A percentile compares a stretch with the other conserved stretches of the same genome.
These are phyloP conservation scores for Bruguiera parviflora DNA, from an alignment of 345 rosid species.

Conservation along the genomic window DNA sequence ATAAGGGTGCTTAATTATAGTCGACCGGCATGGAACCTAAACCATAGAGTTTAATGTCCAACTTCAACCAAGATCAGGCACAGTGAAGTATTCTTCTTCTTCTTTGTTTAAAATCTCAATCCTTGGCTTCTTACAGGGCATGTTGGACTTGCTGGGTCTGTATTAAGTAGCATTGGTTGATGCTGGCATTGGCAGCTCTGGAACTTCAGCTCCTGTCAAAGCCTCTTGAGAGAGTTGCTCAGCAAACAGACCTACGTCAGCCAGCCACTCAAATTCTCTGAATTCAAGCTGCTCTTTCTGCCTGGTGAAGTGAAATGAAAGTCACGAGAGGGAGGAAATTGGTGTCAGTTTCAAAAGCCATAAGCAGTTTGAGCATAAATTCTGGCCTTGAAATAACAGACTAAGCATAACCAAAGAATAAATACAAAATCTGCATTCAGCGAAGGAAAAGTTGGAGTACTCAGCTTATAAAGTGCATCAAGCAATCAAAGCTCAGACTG, in stretches of 20 bases:
- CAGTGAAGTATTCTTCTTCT: slow-evolving; percentile 75
- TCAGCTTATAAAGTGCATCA: no score
- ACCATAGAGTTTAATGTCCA: background rate
- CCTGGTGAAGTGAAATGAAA: slow-evolving; percentile 2
- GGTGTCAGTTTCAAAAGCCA: no score
- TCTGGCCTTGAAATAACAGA: no score
- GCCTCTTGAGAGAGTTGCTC: slow-evolving; percentile 62
- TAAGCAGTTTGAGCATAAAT: no score
- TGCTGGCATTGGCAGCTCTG: slow-evolving; percentile 59
- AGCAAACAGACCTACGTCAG: slow-evolving; percentile 62
- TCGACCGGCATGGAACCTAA: background rate
- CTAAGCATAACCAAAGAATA: no score
- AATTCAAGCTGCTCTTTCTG: slow-evolving; percentile 80
- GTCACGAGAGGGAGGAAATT: background rate
- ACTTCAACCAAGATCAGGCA: slow-evolving; percentile 77
- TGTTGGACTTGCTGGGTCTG: slow-evolving; percentile 46
- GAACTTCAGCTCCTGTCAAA: slow-evolving; percentile 81
- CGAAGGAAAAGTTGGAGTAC: no score
- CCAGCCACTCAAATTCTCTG: slow-evolving; percentile 81
- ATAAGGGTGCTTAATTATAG: background rate
- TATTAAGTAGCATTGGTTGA: slow-evolving; percentile 29
- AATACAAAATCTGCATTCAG: no score
- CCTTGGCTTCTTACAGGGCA: slow-evolving; percentile 75
- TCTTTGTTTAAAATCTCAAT: slow-evolving; percentile 43
- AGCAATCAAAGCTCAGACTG: no score